Evolutionary conservation across 306 rosid genomes (phyloP).

Genomic region (Vicia sativa): DNA sequence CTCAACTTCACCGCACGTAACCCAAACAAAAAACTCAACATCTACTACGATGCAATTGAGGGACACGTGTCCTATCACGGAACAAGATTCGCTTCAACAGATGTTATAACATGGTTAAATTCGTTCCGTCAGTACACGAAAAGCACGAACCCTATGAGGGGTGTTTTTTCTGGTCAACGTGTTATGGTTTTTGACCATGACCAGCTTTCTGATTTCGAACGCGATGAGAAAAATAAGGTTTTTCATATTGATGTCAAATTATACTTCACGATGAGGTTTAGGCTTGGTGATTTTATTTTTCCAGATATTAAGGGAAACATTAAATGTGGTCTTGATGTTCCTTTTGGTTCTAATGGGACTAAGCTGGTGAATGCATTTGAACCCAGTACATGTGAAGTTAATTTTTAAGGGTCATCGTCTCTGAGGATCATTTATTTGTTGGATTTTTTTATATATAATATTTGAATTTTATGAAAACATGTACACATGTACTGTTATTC

Average conservation of each 20-base stretch:
- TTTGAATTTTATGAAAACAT: background rate
- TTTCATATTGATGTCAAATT: constrained; percentile 53
- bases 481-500: no score
- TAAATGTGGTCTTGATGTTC: constrained; percentile 57
- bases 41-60: no score
- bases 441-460: background rate
- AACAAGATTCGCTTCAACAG: no score
- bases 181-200: no score
- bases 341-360: constrained; percentile 41
- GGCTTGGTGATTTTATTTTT: constrained; percentile 41
- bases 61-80: no score
- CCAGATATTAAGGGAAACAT: constrained; percentile 41
- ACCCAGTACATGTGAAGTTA: constrained; percentile 43
- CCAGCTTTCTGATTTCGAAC: no score
- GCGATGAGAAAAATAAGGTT: constrained; percentile 16
- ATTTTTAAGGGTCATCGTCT: background rate
- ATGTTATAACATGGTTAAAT: no score
- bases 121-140: no score
- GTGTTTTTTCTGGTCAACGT: no score
- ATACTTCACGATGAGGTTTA: constrained; percentile 51
- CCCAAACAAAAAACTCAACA: no score
- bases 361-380: constrained; percentile 23
- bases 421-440: background rate
- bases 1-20: no score
- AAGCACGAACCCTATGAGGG: no score